phyloP scores from a whole-genome alignment of 2,329 filamentous ascomycete genomes.

The Fusarium sp. region DNA sequence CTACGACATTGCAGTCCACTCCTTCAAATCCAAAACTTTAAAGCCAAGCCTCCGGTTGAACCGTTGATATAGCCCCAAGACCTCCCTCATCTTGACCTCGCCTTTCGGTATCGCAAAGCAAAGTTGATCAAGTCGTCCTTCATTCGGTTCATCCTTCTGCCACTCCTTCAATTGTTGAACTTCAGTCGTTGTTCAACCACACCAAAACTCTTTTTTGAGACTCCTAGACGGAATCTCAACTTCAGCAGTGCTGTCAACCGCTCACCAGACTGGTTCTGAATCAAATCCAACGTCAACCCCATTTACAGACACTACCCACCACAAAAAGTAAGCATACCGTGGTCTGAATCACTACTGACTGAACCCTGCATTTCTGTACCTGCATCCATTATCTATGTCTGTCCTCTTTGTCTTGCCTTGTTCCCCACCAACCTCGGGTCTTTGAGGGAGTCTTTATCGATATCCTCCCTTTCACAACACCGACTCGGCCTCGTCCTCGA shows the following conservation, averaged over 20 bases:
- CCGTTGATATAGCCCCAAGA: conserved; percentile 41
- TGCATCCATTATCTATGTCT: conserved; percentile 7
- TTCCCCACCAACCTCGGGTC: conserved; percentile 22
- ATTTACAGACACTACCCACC: conserved; percentile 5
- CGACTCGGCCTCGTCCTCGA: conserved; percentile 8
- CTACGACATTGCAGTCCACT: conserved; percentile 47
- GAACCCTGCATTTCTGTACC: conserved; percentile 24
- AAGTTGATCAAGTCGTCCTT: conserved; percentile 36
- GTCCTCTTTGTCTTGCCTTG: conserved; percentile 29
- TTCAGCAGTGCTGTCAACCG: conserved; percentile 37
- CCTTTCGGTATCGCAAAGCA: conserved; percentile 24
- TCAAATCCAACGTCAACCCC: conserved; percentile 18
- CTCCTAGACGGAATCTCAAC: conserved; percentile 42
- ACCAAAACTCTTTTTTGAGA: conserved; percentile 25
- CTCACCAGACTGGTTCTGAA: conserved; percentile 44
- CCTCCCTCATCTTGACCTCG: conserved; percentile 26
- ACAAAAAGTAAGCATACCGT: conserved; percentile 26
- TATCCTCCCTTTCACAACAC: conserved; percentile 22
- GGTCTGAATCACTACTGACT: conserved; percentile 22
- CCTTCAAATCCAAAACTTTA: conserved; percentile 40
- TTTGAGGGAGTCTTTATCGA: conserved; percentile 25
- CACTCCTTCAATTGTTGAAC: conserved; percentile 38
- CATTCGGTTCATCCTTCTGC: conserved; percentile 38
- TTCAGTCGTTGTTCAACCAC: conserved; percentile 36
- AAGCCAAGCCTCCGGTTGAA: conserved; percentile 42